These are phyloP conservation scores for Fusarium transvaalense DNA, from an alignment of 2,329 filamentous ascomycete genomes.

Conservation along the genomic window DNA sequence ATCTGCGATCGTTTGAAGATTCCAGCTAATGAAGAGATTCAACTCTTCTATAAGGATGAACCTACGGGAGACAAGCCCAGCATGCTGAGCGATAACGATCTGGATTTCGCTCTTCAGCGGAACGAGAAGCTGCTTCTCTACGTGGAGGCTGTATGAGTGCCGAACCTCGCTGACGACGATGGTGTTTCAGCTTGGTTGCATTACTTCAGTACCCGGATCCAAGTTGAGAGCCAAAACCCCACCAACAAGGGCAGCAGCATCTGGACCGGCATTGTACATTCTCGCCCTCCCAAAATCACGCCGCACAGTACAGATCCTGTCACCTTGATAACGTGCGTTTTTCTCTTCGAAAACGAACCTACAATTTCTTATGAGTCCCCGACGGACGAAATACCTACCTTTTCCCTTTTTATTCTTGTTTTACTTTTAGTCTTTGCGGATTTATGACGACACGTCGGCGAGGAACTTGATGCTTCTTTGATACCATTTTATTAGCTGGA, in stretches of 20 bases:
- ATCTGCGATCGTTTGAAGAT: conserved; percentile 87
- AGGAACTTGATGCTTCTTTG: conserved; percentile 47
- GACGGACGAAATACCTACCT: conserved; percentile 26
- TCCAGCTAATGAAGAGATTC: conserved; percentile 73
- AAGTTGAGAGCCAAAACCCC: conserved; percentile 24
- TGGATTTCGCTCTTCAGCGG: conserved; percentile 82
- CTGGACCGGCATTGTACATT: conserved; percentile 15
- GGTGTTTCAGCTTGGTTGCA: conserved; percentile 42
- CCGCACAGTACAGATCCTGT: conserved; percentile 18
- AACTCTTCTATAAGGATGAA: conserved; percentile 90
- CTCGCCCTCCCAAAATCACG: conserved; percentile 16
- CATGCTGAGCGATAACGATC: conserved; percentile 82
- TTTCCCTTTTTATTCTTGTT: conserved; percentile 14
- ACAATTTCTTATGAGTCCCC: conserved; percentile 38
- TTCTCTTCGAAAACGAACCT: conserved; percentile 34
- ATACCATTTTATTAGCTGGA: conserved; percentile 50
- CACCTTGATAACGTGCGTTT: conserved; percentile 22
- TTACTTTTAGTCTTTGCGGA: conserved; percentile 30
- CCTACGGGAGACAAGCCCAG: conserved; percentile 78
- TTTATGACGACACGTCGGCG: conserved; percentile 46
- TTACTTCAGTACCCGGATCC: conserved; percentile 20
- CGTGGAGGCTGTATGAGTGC: conserved; percentile 66
- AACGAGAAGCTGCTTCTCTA: conserved; percentile 90
- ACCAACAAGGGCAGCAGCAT: conserved; percentile 19
- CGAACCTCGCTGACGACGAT: conserved; percentile 22